A percentile compares a stretch with the other conserved stretches of the same genome.
These are phyloP conservation scores for Aspergillus calidoustus DNA, from an alignment of 2,329 filamentous ascomycete genomes.

Conservation along the genomic window DNA sequence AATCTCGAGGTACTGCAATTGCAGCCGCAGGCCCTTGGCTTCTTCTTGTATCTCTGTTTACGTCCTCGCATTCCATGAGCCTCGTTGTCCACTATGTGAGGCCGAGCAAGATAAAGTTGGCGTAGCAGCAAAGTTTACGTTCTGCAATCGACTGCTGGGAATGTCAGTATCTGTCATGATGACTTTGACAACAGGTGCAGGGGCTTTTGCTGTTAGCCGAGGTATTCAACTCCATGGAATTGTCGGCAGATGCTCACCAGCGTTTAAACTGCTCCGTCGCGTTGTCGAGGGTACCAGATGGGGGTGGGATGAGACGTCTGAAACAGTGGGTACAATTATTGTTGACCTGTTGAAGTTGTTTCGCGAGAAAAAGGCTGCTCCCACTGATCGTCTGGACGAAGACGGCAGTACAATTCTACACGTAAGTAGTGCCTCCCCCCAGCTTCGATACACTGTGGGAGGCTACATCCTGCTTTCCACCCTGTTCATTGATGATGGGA, in stretches of 20 bases:
- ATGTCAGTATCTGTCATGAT: not conserved
- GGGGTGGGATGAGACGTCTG: no score
- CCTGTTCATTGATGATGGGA: no score
- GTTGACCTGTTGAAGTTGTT: no score
- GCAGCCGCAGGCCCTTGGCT: not conserved
- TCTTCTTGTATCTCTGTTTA: not conserved
- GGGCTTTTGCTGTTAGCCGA: not conserved
- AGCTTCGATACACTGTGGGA: no score
- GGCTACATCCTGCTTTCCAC: no score
- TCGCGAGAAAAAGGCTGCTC: not conserved
- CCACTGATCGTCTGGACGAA: slow-evolving; percentile 1
- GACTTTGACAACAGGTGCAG: not conserved
- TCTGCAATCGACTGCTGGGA: not conserved
- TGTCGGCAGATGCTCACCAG: not conserved
- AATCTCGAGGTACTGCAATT: not conserved
- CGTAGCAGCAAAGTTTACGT: not conserved
- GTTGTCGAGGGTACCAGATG: no score
- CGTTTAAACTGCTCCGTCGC: no score
- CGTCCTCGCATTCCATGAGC: not conserved
- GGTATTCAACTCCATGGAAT: not conserved
- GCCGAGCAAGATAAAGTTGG: no score
- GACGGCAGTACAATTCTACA: slow-evolving; percentile 11
- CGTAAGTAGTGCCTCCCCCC: no score
- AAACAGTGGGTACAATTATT: no score
- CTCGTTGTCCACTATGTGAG: not conserved